Evolutionary conservation across 306 rosid genomes (phyloP).

Genomic region (Phaseolus lunatus): DNA sequence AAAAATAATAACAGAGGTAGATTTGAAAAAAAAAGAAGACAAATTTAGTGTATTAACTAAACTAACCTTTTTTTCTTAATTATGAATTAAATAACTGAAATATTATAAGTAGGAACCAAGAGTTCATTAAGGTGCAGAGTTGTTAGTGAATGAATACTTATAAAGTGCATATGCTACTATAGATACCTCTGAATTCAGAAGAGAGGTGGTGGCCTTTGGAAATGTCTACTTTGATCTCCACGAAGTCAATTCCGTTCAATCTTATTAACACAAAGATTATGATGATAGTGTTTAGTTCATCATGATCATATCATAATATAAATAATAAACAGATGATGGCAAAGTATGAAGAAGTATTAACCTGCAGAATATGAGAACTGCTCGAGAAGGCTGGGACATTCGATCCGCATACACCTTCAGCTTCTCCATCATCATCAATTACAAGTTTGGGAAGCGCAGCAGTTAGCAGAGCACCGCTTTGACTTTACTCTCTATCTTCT

Average conservation of each 20-base stretch:
- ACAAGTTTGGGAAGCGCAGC: not conserved
- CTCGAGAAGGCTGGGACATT: conserved; percentile 89
- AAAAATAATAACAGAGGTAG: too few species aligned
- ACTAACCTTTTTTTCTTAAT: too few species aligned
- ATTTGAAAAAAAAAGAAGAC: too few species aligned
- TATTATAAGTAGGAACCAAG: too few species aligned
- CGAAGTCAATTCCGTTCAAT: conserved; percentile 69
- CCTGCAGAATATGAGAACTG: conserved; percentile 89
- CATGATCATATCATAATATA: not conserved
- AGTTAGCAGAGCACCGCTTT: not conserved
- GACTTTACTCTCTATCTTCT: not conserved
- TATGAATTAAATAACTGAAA: too few species aligned
- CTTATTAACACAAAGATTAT: conserved; percentile 42
- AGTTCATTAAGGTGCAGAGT: not conserved
- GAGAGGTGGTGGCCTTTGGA: conserved; percentile 66
- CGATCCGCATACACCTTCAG: conserved; percentile 78
- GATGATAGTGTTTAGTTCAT: not conserved
- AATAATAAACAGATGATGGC: not conserved
- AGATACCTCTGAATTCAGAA: conserved; percentile 67
- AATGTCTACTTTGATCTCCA: conserved; percentile 67
- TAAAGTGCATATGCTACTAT: not conserved
- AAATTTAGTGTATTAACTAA: too few species aligned
- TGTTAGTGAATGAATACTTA: not conserved
- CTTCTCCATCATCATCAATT: conserved; percentile 47
- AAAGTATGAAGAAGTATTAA: conserved; percentile 33